Conservation (phyloP, 345 rosid species). For the Zanthoxylum bungeanum region DNA sequence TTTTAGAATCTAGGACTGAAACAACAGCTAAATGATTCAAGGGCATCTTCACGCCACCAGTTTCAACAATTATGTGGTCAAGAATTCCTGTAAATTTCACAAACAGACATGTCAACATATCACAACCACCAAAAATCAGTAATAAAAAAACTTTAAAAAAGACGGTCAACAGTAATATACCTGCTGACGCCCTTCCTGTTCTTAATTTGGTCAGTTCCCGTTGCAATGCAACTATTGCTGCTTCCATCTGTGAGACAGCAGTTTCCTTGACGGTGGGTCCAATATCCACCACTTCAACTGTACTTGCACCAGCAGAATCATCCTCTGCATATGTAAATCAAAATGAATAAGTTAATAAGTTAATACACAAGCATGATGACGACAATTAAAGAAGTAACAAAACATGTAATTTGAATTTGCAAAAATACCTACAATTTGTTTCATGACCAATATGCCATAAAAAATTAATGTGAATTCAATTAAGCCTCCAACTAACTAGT, state of each 20-base stretch:
- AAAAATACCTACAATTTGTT: background rate
- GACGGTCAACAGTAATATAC: conserved; percentile 17
- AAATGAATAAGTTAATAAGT: background rate
- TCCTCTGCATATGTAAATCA: conserved; percentile 47
- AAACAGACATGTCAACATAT: background rate
- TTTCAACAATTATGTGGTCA: conserved; percentile 90
- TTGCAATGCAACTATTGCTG: conserved; percentile 71
- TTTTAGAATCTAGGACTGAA: conserved; percentile 83
- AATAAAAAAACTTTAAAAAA: background rate
- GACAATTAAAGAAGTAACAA: background rate
- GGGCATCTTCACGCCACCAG: conserved; percentile 70
- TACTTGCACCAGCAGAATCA: conserved; percentile 54
- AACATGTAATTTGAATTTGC: background rate
- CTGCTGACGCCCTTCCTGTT: conserved; percentile 89
- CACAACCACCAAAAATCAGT: conserved; percentile 2
- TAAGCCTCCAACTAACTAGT: background rate
- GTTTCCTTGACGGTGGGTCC: conserved; percentile 66
- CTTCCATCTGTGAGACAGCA: conserved; percentile 82
- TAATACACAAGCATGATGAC: background rate
- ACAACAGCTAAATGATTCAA: conserved; percentile 82
- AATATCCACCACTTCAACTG: conserved; percentile 54
- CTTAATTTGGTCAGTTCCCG: conserved; percentile 76
- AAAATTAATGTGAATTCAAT: background rate
- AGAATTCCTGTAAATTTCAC: conserved; percentile 67
- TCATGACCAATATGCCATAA: background rate